These are phyloP conservation scores for Trichoderma sp. DNA, from an alignment of 2,329 filamentous ascomycete genomes.

Conservation along the genomic window DNA sequence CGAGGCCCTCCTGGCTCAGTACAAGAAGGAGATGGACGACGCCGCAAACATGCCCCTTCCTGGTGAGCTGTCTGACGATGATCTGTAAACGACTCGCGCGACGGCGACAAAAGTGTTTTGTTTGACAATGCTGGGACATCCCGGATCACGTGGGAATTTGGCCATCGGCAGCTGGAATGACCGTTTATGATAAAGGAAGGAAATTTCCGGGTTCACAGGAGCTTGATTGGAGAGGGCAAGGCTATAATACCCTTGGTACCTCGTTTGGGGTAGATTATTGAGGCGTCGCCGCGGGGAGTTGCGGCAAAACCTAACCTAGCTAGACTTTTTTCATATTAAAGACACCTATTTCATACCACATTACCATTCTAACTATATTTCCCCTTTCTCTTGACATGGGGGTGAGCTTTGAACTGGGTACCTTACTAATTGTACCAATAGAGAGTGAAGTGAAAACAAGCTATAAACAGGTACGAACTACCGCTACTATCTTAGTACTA, in stretches of 20 bases:
- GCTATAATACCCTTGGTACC: constrained; percentile 35
- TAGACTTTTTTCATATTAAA: constrained; percentile 41
- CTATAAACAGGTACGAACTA: background rate
- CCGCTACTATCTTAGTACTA: too few species aligned
- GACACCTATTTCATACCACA: constrained; percentile 23
- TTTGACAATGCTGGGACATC: constrained; percentile 24
- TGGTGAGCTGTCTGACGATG: constrained; percentile 84
- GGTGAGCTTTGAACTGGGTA: background rate
- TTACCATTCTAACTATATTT: constrained; percentile 7
- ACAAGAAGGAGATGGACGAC: constrained; percentile 83
- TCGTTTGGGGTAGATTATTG: constrained; percentile 38
- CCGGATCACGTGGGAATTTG: constrained; percentile 16
- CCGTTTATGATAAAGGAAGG: constrained; percentile 43
- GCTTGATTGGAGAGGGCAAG: constrained; percentile 41
- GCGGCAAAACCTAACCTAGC: constrained; percentile 36
- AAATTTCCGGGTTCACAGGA: constrained; percentile 40
- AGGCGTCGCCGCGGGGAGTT: constrained; percentile 37
- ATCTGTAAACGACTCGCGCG: constrained; percentile 52
- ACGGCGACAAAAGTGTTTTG: constrained; percentile 32
- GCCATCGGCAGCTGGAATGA: constrained; percentile 37
- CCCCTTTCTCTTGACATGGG: background rate
- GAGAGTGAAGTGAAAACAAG: background rate
- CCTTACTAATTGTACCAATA: background rate
- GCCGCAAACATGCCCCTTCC: constrained; percentile 85
- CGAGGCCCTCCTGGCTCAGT: constrained; percentile 75